phyloP scores from a whole-genome alignment of 192 early-diverging fungal genomes.

The Mortierella antarctica region DNA sequence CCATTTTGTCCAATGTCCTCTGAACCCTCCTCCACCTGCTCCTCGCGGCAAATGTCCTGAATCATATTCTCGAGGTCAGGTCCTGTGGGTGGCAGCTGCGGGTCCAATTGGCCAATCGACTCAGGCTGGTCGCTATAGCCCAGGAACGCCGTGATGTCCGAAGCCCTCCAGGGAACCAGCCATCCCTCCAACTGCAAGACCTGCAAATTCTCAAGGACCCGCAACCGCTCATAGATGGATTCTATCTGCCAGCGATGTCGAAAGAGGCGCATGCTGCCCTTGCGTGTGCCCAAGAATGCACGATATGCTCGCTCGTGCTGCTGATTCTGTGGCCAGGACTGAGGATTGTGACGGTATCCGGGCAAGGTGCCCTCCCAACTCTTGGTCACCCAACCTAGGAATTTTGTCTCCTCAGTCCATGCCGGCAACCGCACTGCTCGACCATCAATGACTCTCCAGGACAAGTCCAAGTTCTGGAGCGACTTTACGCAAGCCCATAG shows the following conservation, averaged over 20 bases:
- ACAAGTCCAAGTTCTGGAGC: slow-evolving; percentile 5
- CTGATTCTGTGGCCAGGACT: background rate
- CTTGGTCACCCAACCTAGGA: background rate
- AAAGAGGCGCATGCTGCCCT: slow-evolving; percentile 5
- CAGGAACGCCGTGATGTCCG: slow-evolving; percentile 13
- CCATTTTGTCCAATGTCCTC: background rate
- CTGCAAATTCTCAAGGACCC: background rate
- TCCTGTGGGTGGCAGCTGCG: background rate
- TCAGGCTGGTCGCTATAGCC: slow-evolving; percentile 1
- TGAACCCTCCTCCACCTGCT: background rate
- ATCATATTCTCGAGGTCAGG: background rate
- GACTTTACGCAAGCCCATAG: slow-evolving; percentile 5
- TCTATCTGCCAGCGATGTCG: slow-evolving; percentile 7
- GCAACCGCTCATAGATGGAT: slow-evolving; percentile 16
- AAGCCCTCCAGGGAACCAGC: slow-evolving; percentile 10
- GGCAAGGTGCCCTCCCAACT: background rate
- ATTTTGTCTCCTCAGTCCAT: too few relatives aligned
- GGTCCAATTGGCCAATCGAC: background rate
- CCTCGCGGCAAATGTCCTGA: background rate
- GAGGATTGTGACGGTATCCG: background rate
- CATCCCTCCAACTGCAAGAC: slow-evolving; percentile 16
- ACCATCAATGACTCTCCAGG: slow-evolving; percentile 9
- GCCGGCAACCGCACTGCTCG: background rate
- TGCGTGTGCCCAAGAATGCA: background rate
- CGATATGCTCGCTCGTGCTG: background rate